phyloP scores from a whole-genome alignment of 805 yeast species.

The Nakazawaea sp. region DNA sequence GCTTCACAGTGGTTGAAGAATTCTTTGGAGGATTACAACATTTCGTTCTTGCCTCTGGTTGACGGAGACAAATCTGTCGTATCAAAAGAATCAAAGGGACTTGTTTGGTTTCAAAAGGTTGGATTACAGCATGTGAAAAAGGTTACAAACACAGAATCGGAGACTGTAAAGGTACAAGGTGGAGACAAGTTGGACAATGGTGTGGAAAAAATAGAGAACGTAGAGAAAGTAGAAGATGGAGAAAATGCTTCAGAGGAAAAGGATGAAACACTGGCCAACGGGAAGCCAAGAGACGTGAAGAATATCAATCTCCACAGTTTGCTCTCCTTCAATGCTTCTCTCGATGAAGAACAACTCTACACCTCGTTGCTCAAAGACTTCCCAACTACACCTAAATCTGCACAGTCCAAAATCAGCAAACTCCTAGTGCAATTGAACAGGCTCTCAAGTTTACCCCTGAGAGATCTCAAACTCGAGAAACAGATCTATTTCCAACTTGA shows the following conservation, averaged over 20 bases:
- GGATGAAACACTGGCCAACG: slow-evolving; percentile 1
- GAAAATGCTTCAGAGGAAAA: slow-evolving; percentile 2
- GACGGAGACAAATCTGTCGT: slow-evolving; percentile 55
- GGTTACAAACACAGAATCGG: slow-evolving; percentile 11
- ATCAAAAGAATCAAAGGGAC: slow-evolving; percentile 41
- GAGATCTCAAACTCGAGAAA: slow-evolving; percentile 24
- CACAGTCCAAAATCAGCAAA: slow-evolving; percentile 31
- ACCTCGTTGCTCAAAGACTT: slow-evolving; percentile 3
- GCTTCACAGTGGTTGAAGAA: slow-evolving; percentile 58
- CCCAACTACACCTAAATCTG: background rate
- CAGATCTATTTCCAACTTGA: slow-evolving; percentile 34
- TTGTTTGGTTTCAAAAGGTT: slow-evolving; percentile 46
- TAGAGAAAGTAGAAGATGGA: background rate
- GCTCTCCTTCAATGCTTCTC: slow-evolving; percentile 4
- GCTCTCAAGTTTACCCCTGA: slow-evolving; percentile 1
- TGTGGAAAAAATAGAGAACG: background rate
- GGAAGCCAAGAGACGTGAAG: slow-evolving; percentile 17
- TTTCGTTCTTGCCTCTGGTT: slow-evolving; percentile 58
- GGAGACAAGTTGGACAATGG: background rate
- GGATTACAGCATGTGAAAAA: slow-evolving; percentile 34
- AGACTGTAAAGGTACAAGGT: slow-evolving; percentile 5
- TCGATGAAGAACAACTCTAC: slow-evolving; percentile 6
- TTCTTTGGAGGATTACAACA: slow-evolving; percentile 32
- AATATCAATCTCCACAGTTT: slow-evolving; percentile 5
- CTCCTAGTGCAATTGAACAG: slow-evolving; percentile 42